Conservation (phyloP, 176 grass and related monocot genomes). For the Elymus sibiricus region DNA sequence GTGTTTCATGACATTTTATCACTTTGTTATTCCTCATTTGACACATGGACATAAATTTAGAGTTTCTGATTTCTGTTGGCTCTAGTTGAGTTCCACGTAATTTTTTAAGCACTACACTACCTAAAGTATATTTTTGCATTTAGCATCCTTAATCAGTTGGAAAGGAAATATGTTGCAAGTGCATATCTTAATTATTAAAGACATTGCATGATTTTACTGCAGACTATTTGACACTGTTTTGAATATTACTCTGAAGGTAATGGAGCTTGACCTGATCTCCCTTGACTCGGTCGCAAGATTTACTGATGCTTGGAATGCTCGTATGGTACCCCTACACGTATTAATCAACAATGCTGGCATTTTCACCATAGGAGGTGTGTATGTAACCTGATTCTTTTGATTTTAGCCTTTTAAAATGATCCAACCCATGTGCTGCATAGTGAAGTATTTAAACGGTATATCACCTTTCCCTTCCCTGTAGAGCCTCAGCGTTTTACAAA, state of each 20-base stretch:
- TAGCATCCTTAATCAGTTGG: constrained; percentile 8
- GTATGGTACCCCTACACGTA: constrained; percentile 72
- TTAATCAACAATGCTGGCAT: constrained; percentile 97
- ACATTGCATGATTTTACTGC: constrained; percentile 9
- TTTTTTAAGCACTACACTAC: background rate
- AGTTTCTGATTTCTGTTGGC: background rate
- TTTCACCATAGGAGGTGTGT: constrained; percentile 89
- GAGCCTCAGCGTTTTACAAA: constrained; percentile 86
- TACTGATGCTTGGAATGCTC: constrained; percentile 92
- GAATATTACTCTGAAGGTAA: constrained; percentile 63
- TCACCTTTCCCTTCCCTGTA: constrained; percentile 21
- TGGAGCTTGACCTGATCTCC: constrained; percentile 95
- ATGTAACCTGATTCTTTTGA: background rate
- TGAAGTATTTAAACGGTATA: background rate
- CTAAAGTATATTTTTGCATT: background rate
- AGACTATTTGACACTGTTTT: constrained; percentile 19
- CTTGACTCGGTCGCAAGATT: constrained; percentile 88
- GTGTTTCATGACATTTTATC: background rate
- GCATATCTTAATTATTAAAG: background rate
- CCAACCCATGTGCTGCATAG: background rate
- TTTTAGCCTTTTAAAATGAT: background rate
- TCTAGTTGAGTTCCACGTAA: background rate
- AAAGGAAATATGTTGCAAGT: background rate
- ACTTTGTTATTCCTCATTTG: background rate
- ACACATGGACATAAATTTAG: background rate